Evolutionary conservation across 345 rosid species (phyloP), one percentile per base, ranked within the genome.

Genomic region (Lepidium africanum): DNA sequence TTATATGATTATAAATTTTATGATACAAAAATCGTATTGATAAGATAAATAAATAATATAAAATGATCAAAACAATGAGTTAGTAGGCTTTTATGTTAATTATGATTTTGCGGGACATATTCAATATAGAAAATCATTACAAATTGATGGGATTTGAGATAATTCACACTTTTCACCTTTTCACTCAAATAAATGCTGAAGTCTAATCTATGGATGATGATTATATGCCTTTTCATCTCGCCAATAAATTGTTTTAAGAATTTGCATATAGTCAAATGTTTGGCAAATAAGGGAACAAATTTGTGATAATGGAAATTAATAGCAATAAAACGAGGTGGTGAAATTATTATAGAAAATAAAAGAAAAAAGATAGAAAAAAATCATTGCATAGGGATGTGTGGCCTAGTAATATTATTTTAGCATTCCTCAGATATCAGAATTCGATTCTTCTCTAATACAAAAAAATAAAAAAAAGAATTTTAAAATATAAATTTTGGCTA

Each of bases 81-180:
- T 41, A 21, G 3, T 43, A 43, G 27, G 56, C 49, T 23, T 71
- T 70, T 38, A 23, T 11, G 66, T 13, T 69, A 66, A 41, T 51
- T 33, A 42, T 51, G 61, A 50, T 50, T 40, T 33, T 17, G 63
- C 57, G 56, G 41, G 70, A 27, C 57, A 54, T 45, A 54, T 71
- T 71, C 70, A 37, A 71, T 8, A 36, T 25, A 9, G 41, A 23
- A 46, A 55, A 63, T 64, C 59, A 72, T 64, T 38, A 30, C 51
- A 55, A 63, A 72, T 38, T 38, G 7, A 64, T 72, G 65, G 65
- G 59, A 2, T 38, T 39, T 57, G 59, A 48, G 62, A 73, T 50
- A 59, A 42, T 21, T 65, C 37, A 27, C 52, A 72, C 62, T 66
- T 30, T 67, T 66, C n/a, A 73, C 72, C 62, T 73, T 73, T 73